phyloP scores from a whole-genome alignment of 306 rosid genomes.

The Quercus mongolica region DNA sequence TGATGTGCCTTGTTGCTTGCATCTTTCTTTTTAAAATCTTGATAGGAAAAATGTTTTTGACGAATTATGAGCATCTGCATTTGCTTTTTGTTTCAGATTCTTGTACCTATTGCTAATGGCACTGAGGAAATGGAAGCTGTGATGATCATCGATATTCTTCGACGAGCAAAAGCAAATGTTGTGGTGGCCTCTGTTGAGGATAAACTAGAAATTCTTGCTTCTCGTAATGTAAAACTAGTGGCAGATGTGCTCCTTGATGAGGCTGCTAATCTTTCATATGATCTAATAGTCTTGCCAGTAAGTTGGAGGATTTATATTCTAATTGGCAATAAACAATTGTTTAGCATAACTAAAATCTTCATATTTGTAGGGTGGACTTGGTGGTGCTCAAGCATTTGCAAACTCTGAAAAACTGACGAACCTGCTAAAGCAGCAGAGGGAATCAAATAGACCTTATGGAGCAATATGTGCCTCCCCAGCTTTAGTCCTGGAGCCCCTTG shows the following conservation, averaged over 20 bases:
- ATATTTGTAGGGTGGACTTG: conserved; percentile 79
- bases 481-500: conserved; percentile 84
- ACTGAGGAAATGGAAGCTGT: conserved; percentile 96
- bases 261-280: conserved; percentile 66
- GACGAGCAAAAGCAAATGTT: conserved; percentile 80
- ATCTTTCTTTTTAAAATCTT: not conserved
- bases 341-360: conserved; percentile 17
- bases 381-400: conserved; percentile 89
- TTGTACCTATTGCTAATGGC: conserved; percentile 86
- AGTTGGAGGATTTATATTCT: conserved; percentile 22
- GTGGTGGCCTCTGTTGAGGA: conserved; percentile 86
- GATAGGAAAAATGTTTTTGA: not conserved
- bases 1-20: not conserved
- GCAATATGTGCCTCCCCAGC: conserved; percentile 98
- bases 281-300: conserved; percentile 85
- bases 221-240: conserved; percentile 75
- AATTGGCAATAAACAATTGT: not conserved
- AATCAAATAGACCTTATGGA: conserved; percentile 74
- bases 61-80: conserved; percentile 13
- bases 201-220: conserved; percentile 60
- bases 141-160: conserved; percentile 70
- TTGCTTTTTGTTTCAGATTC: conserved; percentile 52
- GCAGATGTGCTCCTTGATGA: conserved; percentile 81
- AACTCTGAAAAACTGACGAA: conserved; percentile 68
- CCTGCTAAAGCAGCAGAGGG: conserved; percentile 69